phyloP scores from a whole-genome alignment of 345 rosid species.

The Populus nigra region DNA sequence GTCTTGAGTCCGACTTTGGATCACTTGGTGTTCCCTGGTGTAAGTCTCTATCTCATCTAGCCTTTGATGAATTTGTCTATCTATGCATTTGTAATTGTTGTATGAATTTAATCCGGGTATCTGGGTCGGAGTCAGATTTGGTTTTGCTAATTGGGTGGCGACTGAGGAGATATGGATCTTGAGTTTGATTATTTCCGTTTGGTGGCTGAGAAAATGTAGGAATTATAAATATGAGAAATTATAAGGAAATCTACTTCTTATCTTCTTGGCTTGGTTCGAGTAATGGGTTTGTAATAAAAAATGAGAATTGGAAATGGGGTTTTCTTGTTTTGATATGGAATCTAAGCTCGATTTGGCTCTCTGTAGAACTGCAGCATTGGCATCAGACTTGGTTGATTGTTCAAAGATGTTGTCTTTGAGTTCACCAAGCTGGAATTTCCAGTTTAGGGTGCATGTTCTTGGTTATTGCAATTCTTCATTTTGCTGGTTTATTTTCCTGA shows the following conservation, averaged over 20 bases:
- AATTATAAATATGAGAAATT: neutral
- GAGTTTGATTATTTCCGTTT: neutral
- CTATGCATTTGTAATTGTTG: neutral
- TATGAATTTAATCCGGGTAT: neutral
- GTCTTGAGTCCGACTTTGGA: conserved; percentile 85
- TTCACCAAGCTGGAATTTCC: neutral
- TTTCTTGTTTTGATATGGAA: neutral
- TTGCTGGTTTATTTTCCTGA: neutral
- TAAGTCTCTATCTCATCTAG: conserved; percentile 36
- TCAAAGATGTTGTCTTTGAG: neutral
- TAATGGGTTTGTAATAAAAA: neutral
- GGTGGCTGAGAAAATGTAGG: neutral
- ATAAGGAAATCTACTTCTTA: neutral
- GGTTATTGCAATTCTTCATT: neutral
- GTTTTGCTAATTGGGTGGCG: neutral
- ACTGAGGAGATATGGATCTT: neutral
- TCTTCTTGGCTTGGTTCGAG: neutral
- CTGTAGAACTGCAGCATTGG: neutral
- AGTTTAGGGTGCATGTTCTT: neutral
- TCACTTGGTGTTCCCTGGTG: conserved; percentile 99
- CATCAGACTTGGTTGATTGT: neutral
- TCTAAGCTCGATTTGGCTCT: neutral
- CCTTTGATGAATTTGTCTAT: neutral
- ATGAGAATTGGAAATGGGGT: neutral
- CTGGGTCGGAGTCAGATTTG: conserved; percentile 5